A percentile compares a stretch with the other conserved stretches of the same genome.
Conservation (phyloP, 768 basidiomycete genomes). For the Asterophora parasitica region DNA sequence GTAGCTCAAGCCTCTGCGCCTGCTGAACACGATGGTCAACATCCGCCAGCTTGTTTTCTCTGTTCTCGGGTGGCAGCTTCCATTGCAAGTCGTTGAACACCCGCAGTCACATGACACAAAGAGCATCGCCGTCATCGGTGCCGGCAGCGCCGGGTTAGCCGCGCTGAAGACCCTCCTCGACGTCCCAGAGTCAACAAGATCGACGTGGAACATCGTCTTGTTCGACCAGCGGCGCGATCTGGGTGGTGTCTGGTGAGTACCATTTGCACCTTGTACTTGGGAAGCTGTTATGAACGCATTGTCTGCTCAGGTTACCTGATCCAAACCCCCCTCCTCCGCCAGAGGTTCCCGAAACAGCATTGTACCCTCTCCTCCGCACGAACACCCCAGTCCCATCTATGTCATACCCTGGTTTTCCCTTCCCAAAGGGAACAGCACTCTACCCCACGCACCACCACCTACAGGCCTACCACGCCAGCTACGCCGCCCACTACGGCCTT, state of each 20-base stretch:
- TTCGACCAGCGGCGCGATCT: constrained; percentile 49
- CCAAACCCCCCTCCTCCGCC: constrained; percentile 32
- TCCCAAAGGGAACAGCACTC: constrained; percentile 44
- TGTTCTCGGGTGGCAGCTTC: constrained; percentile 9
- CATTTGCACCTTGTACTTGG: neutral
- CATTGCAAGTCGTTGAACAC: neutral
- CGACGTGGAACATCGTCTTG: constrained; percentile 43
- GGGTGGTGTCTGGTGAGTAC: constrained; percentile 52
- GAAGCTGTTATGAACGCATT: neutral
- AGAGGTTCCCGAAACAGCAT: constrained; percentile 45
- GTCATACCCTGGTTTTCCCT: constrained; percentile 54
- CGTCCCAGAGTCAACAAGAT: constrained; percentile 33
- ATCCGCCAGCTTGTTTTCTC: constrained; percentile 20
- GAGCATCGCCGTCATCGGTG: constrained; percentile 54
- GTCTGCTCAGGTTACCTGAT: constrained; percentile 29
- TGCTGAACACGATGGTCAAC: constrained; percentile 20
- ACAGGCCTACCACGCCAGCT: constrained; percentile 41
- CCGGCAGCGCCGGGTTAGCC: constrained; percentile 52
- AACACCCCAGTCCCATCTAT: constrained; percentile 55
- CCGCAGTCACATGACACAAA: constrained; percentile 24
- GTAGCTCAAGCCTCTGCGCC: neutral
- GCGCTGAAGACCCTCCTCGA: constrained; percentile 47
- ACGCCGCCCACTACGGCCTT: constrained; percentile 35
- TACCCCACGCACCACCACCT: constrained; percentile 45
- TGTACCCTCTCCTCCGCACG: constrained; percentile 50